Evolutionary conservation across 1,139 yeast species (phyloP).

Genomic region (Yamadazyma triangularis): DNA sequence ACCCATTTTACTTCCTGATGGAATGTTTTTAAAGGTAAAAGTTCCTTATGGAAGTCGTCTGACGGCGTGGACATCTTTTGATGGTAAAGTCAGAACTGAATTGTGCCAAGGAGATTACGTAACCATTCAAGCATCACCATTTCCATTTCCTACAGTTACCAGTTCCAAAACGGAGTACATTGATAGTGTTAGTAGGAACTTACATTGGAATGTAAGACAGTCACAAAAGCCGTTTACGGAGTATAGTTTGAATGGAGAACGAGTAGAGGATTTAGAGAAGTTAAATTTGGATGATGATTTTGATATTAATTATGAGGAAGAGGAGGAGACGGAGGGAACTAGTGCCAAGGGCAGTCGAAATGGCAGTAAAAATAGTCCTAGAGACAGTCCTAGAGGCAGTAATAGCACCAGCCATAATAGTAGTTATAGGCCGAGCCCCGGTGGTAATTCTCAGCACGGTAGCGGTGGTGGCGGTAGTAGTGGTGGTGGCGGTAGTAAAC

Average conservation of each 20-base stretch:
- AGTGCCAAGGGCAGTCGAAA: not conserved
- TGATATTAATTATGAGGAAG: constrained; percentile 5
- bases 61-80: constrained; percentile 90
- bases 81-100: constrained; percentile 76
- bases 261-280: constrained; percentile 13
- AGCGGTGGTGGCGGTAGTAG: too few relatives aligned
- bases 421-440: too few relatives aligned
- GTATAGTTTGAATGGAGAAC: constrained; percentile 12
- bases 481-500: too few relatives aligned
- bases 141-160: constrained; percentile 81
- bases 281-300: constrained; percentile 15
- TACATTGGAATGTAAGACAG: constrained; percentile 85
- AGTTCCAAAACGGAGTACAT: constrained; percentile 74
- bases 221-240: constrained; percentile 65
- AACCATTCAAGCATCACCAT: constrained; percentile 71
- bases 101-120: constrained; percentile 71
- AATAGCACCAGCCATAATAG: too few relatives aligned
- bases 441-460: too few relatives aligned
- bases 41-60: constrained; percentile 67
- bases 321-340: constrained; percentile 18
- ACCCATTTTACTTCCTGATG: constrained; percentile 82
- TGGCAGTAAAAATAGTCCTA: too few relatives aligned
- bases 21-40: constrained; percentile 71
- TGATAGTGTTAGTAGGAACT: constrained; percentile 75
- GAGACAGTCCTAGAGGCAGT: too few relatives aligned